Base-by-base conservation (phyloP, 805 yeast species). In the Spencermartinsiella europaea region DNA sequence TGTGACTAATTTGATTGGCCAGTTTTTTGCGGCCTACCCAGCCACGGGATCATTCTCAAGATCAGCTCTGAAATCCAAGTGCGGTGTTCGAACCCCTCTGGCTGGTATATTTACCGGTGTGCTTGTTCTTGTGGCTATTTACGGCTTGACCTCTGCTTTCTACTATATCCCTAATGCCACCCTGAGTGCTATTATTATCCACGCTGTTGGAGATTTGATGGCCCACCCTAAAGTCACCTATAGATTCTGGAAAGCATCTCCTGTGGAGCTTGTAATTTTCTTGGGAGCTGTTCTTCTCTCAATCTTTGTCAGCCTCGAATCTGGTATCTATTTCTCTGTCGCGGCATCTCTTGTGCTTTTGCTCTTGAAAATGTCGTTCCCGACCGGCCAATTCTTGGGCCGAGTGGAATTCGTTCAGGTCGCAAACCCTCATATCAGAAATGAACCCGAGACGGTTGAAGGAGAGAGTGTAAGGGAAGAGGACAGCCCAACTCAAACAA, bases 11-110 rank as follows among this genome's bases (percentile, higher is more conserved):
- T 74, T 90, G 64, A 74, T 90, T 56, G 96, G 96, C 56, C 87
- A 95, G 17, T 87, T 89, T 62, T 90, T 90, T 77, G 76, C 79
- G 60, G 96, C 97, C 5, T 90, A 90, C 65, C 97, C 97, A 5
- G 89, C 95, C 5, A 90, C 97, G 3, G 97, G 97, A 39, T 90
- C 97, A 1, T 90, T 90, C 66, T 85, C 95, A 16, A 82, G 97
- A 72, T 85, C 96, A 38, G 97, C 97, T 5, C 75, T 90, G 59
- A 90, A 91, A 69, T 83, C 95, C 43, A 90, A 90, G 68, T 90
- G 96, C 75, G 95, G 95, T 63, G 97, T 90, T 39, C 79, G 89
- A 62, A 90, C 97, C 17, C 97, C 97, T 31, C 71, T 90, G 50
- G 95, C 96, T 38, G 96, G 96, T 69, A 74, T 88, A 36, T 85